Evolutionary conservation across 1,139 yeast species (phyloP).

Genomic region (Candida freyschussii): DNA sequence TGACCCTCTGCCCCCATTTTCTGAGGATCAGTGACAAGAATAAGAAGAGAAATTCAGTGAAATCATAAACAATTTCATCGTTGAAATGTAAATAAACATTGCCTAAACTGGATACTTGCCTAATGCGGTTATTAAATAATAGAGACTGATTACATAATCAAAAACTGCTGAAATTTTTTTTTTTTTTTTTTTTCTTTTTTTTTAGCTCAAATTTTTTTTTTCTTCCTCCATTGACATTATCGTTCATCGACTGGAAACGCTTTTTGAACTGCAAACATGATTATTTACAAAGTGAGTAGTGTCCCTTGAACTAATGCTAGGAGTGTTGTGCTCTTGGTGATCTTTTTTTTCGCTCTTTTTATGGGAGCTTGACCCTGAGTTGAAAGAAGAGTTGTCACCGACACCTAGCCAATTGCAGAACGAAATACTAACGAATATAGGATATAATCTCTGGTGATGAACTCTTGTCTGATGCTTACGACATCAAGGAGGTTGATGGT

Average conservation of each 20-base stretch:
- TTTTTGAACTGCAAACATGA: slow-evolving; percentile 11
- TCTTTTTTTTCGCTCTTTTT: neutral
- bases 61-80: neutral
- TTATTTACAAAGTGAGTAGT: slow-evolving; percentile 20
- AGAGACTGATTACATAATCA: too few relatives aligned
- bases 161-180: neutral
- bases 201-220: slow-evolving; percentile 3
- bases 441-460: slow-evolving; percentile 95
- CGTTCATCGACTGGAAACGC: neutral
- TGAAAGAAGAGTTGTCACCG: too few relatives aligned
- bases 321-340: neutral
- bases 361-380: too few relatives aligned
- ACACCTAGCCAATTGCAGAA: too few relatives aligned
- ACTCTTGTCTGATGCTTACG: slow-evolving; percentile 96
- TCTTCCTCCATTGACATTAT: neutral
- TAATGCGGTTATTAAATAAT: neutral
- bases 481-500: slow-evolving; percentile 75
- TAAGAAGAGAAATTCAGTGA: too few relatives aligned
- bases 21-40: too few relatives aligned
- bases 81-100: slow-evolving; percentile 4
- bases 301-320: neutral
- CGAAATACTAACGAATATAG: slow-evolving; percentile 14
- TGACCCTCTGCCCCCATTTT: neutral
- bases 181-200: slow-evolving; percentile 3
- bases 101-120: slow-evolving; percentile 2